Percentiles rank a stretch among this genome's conserved stretches.
phyloP scores from a whole-genome alignment of 176 grass and related monocot species.

The Triticum timopheevii region DNA sequence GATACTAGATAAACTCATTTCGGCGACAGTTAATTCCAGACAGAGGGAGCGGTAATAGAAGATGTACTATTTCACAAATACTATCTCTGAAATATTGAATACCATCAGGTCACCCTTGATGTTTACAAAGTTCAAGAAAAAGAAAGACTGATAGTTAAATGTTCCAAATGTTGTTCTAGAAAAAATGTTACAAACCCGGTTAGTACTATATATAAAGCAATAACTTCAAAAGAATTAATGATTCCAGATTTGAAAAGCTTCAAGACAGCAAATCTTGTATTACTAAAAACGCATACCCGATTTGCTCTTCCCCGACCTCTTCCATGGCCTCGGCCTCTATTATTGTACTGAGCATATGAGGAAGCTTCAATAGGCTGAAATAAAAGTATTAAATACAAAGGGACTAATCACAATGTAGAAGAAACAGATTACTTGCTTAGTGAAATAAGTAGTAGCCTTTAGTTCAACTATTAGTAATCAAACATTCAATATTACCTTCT shows the following conservation, averaged over 20 bases:
- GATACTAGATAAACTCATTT: too few relatives aligned
- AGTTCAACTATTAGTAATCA: neutral
- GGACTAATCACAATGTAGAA: conserved; percentile 9
- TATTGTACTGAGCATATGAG: conserved; percentile 55
- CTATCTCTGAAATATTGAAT: neutral
- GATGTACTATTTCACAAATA: neutral
- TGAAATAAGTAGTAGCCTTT: neutral
- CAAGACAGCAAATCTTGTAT: neutral
- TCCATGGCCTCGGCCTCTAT: conserved; percentile 80
- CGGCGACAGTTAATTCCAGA: too few relatives aligned
- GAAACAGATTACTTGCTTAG: neutral
- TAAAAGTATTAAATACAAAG: conserved; percentile 23
- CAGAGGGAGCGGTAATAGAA: neutral
- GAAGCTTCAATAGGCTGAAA: conserved; percentile 62
- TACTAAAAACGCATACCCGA: conserved; percentile 36
- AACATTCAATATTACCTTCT: conserved; percentile 53
- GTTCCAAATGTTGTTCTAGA: neutral
- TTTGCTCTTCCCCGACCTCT: conserved; percentile 76
- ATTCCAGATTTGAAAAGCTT: neutral
- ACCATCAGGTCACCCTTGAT: neutral
- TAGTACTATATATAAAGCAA: neutral
- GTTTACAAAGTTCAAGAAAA: conserved; percentile 1
- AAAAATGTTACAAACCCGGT: neutral
- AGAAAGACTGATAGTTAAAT: neutral
- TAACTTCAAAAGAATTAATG: neutral